Evolutionary conservation across 1,139 yeast species (phyloP).

Genomic region (Saccharomyces hybrid): DNA sequence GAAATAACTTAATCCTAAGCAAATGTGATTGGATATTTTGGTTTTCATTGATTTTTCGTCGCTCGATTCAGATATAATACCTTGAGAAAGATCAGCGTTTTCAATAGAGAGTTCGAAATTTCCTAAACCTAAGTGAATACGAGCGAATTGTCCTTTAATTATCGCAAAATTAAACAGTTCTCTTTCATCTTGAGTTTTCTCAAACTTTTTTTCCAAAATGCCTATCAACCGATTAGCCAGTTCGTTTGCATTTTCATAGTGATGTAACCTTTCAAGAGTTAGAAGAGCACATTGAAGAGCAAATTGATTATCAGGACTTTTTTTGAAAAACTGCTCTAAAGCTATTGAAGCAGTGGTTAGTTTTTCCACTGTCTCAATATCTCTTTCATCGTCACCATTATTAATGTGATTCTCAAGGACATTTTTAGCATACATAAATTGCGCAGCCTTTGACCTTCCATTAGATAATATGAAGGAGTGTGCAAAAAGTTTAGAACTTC

Average conservation of each 20-base stretch:
- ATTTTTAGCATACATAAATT: constrained; percentile 60
- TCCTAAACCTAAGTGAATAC: constrained; percentile 56
- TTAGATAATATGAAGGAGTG: constrained; percentile 74
- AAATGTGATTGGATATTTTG: constrained; percentile 52
- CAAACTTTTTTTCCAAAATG: constrained; percentile 52
- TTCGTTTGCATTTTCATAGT: constrained; percentile 46
- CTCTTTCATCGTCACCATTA: constrained; percentile 39
- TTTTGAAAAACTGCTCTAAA: constrained; percentile 60
- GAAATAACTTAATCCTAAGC: constrained; percentile 62
- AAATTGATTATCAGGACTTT: constrained; percentile 52
- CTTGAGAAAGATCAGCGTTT: constrained; percentile 49
- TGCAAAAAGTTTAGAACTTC: constrained; percentile 53
- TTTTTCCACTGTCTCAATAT: constrained; percentile 55
- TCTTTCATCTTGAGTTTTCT: constrained; percentile 43
- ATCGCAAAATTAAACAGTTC: constrained; percentile 46
- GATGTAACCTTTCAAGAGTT: constrained; percentile 65
- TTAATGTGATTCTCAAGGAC: constrained; percentile 40
- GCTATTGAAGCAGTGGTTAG: constrained; percentile 64
- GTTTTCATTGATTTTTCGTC: constrained; percentile 29
- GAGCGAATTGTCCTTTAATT: constrained; percentile 61
- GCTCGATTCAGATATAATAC: constrained; percentile 39
- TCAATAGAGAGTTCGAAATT: constrained; percentile 54
- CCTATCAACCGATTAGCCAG: constrained; percentile 42
- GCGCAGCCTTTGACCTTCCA: constrained; percentile 65
- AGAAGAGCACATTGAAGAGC: constrained; percentile 55